These are phyloP conservation scores for Fusarium brachygibbosum DNA, from an alignment of 2,329 filamentous ascomycete genomes.

Conservation along the genomic window DNA sequence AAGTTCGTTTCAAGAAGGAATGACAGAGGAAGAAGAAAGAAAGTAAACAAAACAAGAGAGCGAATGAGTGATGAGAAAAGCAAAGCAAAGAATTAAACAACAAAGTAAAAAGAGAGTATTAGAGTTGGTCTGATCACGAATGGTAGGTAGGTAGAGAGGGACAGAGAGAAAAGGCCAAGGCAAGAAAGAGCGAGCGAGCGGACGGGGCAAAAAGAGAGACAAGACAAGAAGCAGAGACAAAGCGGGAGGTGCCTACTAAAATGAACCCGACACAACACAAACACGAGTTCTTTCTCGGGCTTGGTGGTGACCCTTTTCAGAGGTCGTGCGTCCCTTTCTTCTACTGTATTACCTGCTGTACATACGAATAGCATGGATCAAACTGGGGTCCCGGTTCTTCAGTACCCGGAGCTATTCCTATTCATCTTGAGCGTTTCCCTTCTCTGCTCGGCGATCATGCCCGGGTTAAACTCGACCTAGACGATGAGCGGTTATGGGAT, in stretches of 20 bases:
- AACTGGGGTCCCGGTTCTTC: slow-evolving; percentile 21
- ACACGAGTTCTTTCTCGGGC: slow-evolving; percentile 2
- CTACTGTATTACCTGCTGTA: slow-evolving; percentile 1
- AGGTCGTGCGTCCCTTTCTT: slow-evolving; percentile 9
- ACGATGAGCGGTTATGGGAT: slow-evolving; percentile 39
- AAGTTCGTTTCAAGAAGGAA: slow-evolving; percentile 32
- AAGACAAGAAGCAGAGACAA: slow-evolving; percentile 37
- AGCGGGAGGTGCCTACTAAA: slow-evolving; percentile 40
- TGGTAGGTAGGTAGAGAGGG: slow-evolving; percentile 3
- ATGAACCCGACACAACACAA: slow-evolving; percentile 18
- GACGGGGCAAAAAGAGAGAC: slow-evolving; percentile 32
- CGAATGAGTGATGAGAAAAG: slow-evolving; percentile 23
- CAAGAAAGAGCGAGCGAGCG: slow-evolving; percentile 3
- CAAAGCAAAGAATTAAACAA: slow-evolving; percentile 24
- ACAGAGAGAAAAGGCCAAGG: slow-evolving; percentile 19
- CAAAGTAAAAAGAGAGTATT: slow-evolving; percentile 36
- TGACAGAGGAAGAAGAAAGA: slow-evolving; percentile 20
- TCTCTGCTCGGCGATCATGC: slow-evolving; percentile 28
- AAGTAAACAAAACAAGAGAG: slow-evolving; percentile 14
- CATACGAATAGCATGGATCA: slow-evolving; percentile 19
- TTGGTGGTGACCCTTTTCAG: slow-evolving; percentile 33
- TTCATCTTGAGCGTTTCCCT: slow-evolving; percentile 24
- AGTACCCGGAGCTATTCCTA: slow-evolving; percentile 19
- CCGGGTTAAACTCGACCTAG: slow-evolving; percentile 23
- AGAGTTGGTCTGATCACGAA: slow-evolving; percentile 30